Evolutionary conservation across 2,329 filamentous ascomycete species (phyloP).

Genomic region (Claviceps capensis): DNA sequence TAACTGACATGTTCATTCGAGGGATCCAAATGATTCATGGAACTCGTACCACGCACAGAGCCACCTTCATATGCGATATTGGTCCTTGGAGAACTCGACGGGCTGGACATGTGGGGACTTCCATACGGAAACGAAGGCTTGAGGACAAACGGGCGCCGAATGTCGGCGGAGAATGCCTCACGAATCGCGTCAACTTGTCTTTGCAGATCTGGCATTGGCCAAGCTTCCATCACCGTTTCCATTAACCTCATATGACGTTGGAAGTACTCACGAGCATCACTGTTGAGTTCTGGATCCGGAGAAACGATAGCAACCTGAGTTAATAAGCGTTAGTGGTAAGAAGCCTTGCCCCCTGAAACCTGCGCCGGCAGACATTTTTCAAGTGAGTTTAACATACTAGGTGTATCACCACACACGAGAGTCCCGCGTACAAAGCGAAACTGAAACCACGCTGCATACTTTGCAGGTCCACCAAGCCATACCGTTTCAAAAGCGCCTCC

Average conservation of each 20-base stretch:
- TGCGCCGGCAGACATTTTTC: not conserved
- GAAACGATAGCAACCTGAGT: conserved; percentile 77
- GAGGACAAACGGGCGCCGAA: conserved; percentile 71
- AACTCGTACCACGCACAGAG: conserved; percentile 29
- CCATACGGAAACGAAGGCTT: conserved; percentile 81
- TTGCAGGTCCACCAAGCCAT: conserved; percentile 65
- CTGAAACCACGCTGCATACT: conserved; percentile 92
- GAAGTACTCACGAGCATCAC: conserved; percentile 78
- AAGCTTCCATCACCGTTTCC: conserved; percentile 68
- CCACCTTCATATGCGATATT: conserved; percentile 33
- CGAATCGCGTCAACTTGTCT: conserved; percentile 80
- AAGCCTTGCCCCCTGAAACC: not conserved
- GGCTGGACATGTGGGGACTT: conserved; percentile 53
- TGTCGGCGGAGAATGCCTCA: conserved; percentile 81
- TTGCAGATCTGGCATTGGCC: conserved; percentile 83
- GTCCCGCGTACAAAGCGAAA: conserved; percentile 83
- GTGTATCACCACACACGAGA: conserved; percentile 88
- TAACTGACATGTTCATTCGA: conserved; percentile 47
- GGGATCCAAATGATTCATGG: conserved; percentile 38
- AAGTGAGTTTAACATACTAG: conserved; percentile 49
- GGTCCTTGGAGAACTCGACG: conserved; percentile 48
- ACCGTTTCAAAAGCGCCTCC: conserved; percentile 65
- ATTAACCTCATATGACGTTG: conserved; percentile 87
- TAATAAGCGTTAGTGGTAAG: conserved; percentile 7
- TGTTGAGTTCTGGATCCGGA: conserved; percentile 76